Percentiles rank a stretch among this genome's conserved stretches.
Evolutionary conservation across 768 basidiomycete genomes (phyloP).

Genomic region (Rhizopogon vulgaris): DNA sequence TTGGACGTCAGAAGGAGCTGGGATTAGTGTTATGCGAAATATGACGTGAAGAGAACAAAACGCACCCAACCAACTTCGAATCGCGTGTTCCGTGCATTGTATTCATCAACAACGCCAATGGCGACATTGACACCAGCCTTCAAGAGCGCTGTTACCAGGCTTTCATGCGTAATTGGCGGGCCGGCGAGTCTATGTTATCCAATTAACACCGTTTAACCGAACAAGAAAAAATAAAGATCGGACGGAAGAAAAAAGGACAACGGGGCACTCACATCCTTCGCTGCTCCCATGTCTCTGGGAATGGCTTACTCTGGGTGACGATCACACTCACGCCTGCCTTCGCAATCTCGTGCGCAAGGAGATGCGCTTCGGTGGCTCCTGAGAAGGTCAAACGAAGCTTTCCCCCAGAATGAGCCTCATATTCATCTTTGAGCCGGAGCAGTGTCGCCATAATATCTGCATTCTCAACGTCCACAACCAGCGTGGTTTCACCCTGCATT

Average conservation of each 20-base stretch:
- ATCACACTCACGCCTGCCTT: slow-evolving; percentile 66
- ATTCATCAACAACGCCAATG: slow-evolving; percentile 38
- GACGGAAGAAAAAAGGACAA: background rate
- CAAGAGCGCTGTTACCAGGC: slow-evolving; percentile 47
- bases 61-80: slow-evolving; percentile 35
- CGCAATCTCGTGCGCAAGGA: slow-evolving; percentile 66
- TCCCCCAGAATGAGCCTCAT: slow-evolving; percentile 51
- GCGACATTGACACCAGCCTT: slow-evolving; percentile 58
- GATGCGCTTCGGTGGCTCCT: slow-evolving; percentile 57
- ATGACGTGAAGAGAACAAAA: background rate
- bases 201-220: background rate
- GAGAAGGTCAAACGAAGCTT: slow-evolving; percentile 57
- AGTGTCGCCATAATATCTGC: slow-evolving; percentile 72
- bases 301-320: slow-evolving; percentile 55
- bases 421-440: slow-evolving; percentile 60
- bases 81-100: slow-evolving; percentile 27
- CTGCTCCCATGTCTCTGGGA: slow-evolving; percentile 59
- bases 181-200: slow-evolving; percentile 48
- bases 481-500: slow-evolving; percentile 50
- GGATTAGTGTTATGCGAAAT: background rate
- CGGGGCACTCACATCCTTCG: slow-evolving; percentile 46
- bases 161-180: slow-evolving; percentile 57
- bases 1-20: slow-evolving; percentile 36
- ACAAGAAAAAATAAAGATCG: background rate
- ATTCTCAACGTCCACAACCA: slow-evolving; percentile 62